These are phyloP conservation scores for Citrullus colocynthis DNA, from an alignment of 306 rosid species.

Conservation along the genomic window DNA sequence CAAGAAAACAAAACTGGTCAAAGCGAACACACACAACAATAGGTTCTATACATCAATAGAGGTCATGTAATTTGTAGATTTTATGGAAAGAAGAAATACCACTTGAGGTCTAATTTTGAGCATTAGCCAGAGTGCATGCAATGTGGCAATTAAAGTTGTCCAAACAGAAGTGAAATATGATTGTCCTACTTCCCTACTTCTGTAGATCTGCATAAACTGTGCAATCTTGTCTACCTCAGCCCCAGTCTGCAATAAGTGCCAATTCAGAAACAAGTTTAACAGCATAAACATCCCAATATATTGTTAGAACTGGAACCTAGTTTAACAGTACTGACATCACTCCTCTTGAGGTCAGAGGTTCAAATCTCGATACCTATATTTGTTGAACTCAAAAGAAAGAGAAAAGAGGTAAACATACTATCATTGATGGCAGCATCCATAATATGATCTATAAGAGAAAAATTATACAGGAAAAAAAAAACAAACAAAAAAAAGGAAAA, in stretches of 20 bases:
- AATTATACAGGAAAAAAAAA: neutral
- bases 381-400: neutral
- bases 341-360: neutral
- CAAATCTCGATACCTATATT: too few species aligned
- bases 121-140: constrained; percentile 72
- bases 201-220: constrained; percentile 72
- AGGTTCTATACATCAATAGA: neutral
- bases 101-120: constrained; percentile 81
- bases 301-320: too few species aligned
- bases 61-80: neutral
- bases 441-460: neutral
- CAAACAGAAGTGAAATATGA: constrained; percentile 81
- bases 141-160: constrained; percentile 62
- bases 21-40: neutral
- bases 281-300: neutral
- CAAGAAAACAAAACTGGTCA: constrained; percentile 3
- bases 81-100: constrained; percentile 31
- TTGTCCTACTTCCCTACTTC: constrained; percentile 94
- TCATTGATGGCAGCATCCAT: neutral
- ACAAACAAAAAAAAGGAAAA: neutral
- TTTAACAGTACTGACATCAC: too few species aligned
- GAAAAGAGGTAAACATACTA: neutral
- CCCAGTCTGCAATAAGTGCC: constrained; percentile 35
- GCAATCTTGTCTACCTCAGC: constrained; percentile 22
- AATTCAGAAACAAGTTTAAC: constrained; percentile 7